These are phyloP conservation scores for Arthrinium puccinioides DNA, from an alignment of 2,329 filamentous ascomycete genomes.

Conservation along the genomic window DNA sequence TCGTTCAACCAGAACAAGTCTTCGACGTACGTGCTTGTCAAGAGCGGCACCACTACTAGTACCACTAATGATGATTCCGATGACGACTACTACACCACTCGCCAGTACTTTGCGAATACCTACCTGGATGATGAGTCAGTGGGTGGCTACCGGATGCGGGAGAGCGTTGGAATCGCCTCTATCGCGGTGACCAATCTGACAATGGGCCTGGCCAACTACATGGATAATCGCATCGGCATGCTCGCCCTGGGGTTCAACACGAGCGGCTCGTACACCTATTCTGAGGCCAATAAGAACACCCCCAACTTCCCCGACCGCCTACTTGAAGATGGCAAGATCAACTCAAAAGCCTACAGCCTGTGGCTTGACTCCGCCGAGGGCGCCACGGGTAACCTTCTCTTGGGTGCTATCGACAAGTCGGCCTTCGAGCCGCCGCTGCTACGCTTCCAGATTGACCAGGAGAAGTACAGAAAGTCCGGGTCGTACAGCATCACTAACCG, in stretches of 20 bases:
- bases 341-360: constrained; percentile 22
- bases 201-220: constrained; percentile 16
- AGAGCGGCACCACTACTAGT: too few relatives aligned
- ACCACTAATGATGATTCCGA: too few relatives aligned
- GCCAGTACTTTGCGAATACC: constrained; percentile 5
- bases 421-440: constrained; percentile 16
- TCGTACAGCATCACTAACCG: not conserved
- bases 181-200: constrained; percentile 17
- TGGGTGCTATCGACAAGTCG: constrained; percentile 23
- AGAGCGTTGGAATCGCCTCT: constrained; percentile 17
- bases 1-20: constrained; percentile 15
- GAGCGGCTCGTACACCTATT: constrained; percentile 2
- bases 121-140: constrained; percentile 9
- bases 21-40: constrained; percentile 10
- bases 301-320: constrained; percentile 18
- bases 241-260: constrained; percentile 22
- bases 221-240: constrained; percentile 14
- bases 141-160: constrained; percentile 17
- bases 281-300: not conserved
- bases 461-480: constrained; percentile 1
- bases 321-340: constrained; percentile 16
- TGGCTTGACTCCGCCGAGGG: constrained; percentile 22
- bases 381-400: constrained; percentile 19
- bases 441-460: constrained; percentile 7
- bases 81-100: not conserved